Evolutionary conservation across 495 filamentous ascomycete genomes (phyloP).

Genomic region (Trichoderma virens): DNA sequence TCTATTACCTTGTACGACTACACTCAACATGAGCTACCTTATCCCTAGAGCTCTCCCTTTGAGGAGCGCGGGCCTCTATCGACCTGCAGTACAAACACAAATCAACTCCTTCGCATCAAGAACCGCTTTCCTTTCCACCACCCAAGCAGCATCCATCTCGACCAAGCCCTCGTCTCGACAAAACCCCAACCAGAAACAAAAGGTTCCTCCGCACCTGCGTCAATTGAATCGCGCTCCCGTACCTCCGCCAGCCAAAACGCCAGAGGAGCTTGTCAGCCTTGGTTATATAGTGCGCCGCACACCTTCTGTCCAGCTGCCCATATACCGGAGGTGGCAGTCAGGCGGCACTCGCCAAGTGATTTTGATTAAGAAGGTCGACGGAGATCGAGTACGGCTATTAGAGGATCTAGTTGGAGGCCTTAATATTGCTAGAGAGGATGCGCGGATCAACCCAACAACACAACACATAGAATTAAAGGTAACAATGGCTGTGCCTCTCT

Average conservation of each 20-base stretch:
- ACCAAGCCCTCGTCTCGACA: neutral
- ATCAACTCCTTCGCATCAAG: neutral
- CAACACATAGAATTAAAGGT: slow-evolving; percentile 54
- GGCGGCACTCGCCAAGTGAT: slow-evolving; percentile 75
- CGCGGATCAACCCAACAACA: slow-evolving; percentile 46
- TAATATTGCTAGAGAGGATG: slow-evolving; percentile 15
- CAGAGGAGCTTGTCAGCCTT: slow-evolving; percentile 2
- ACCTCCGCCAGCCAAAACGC: neutral
- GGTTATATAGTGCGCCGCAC: slow-evolving; percentile 71
- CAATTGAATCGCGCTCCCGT: slow-evolving; percentile 4
- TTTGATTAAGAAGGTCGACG: slow-evolving; percentile 67
- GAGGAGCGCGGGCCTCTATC: neutral
- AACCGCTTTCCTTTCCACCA: neutral
- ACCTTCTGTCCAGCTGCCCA: slow-evolving; percentile 58
- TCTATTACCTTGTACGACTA: neutral
- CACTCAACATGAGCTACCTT: neutral
- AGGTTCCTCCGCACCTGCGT: neutral
- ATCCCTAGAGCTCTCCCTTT: neutral
- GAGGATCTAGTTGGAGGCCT: slow-evolving; percentile 29
- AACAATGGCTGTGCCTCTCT: neutral
- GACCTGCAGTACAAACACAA: neutral
- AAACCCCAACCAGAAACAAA: slow-evolving; percentile 1
- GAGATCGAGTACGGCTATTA: slow-evolving; percentile 52
- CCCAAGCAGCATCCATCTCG: neutral
- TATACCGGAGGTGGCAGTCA: slow-evolving; percentile 69